phyloP scores from a whole-genome alignment of 2,329 filamentous ascomycete species.

The Elsinoe fawcettii region DNA sequence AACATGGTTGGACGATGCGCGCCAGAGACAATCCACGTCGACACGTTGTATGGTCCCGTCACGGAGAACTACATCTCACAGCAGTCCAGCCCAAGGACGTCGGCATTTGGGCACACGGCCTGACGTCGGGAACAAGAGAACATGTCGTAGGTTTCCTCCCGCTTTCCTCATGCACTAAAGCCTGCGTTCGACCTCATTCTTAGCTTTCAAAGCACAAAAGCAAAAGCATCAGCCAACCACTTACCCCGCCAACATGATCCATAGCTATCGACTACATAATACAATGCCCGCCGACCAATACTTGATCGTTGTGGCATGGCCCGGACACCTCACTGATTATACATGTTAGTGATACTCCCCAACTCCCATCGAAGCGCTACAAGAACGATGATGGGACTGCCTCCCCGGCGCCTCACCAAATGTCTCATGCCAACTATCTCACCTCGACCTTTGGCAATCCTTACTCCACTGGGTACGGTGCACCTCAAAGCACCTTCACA shows the following conservation, averaged over 20 bases:
- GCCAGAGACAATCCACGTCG: constrained; percentile 8
- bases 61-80: constrained; percentile 3
- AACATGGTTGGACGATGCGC: constrained; percentile 12
- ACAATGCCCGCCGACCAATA: not conserved
- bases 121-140: constrained; percentile 1
- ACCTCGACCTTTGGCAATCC: not conserved
- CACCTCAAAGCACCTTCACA: not conserved
- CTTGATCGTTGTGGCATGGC: not conserved
- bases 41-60: constrained; percentile 5
- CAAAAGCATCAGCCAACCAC: constrained; percentile 20
- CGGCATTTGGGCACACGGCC: not conserved
- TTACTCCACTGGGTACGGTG: not conserved
- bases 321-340: not conserved
- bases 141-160: constrained; percentile 16
- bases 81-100: not conserved
- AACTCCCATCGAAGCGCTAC: constrained; percentile 13
- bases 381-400: constrained; percentile 13
- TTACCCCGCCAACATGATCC: constrained; percentile 17
- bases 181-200: constrained; percentile 21
- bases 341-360: constrained; percentile 12
- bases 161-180: constrained; percentile 26
- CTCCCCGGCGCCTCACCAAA: constrained; percentile 11
- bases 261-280: not conserved
- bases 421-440: constrained; percentile 6
- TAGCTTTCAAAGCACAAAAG: constrained; percentile 25